Evolutionary conservation across 2,329 filamentous ascomycete species (phyloP).

Genomic region (Cryphonectria parasitica): DNA sequence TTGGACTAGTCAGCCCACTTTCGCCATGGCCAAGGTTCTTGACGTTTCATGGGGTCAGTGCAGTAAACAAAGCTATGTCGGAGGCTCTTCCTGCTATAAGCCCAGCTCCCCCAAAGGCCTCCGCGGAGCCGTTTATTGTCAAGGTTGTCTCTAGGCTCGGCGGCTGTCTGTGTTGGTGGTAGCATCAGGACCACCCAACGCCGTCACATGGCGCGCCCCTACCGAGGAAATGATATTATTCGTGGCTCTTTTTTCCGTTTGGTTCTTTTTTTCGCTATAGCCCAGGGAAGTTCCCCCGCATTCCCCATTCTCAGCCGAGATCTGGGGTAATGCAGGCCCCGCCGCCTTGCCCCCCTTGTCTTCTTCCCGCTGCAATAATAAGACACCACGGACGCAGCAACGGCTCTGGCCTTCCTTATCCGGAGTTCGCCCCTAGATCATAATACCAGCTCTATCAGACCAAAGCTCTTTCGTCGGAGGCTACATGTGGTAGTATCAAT

Average conservation of each 20-base stretch:
- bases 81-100: background rate
- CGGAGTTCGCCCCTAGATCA: background rate
- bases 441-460: background rate
- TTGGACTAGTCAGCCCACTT: background rate
- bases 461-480: background rate
- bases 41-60: background rate
- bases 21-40: constrained; percentile 1
- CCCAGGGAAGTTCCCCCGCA: constrained; percentile 3
- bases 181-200: background rate
- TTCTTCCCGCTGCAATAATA: background rate
- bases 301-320: background rate
- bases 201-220: background rate
- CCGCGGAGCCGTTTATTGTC: background rate
- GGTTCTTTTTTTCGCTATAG: background rate
- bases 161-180: background rate
- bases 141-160: background rate
- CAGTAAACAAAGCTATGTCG: background rate
- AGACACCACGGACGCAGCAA: background rate
- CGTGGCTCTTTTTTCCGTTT: background rate
- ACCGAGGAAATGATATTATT: background rate
- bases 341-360: background rate
- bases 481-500: background rate
- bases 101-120: background rate
- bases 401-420: background rate
- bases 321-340: background rate